Percentiles rank a stretch among this genome's conserved stretches.
Evolutionary conservation across 2,329 filamentous ascomycete genomes (phyloP).

Genomic region (Camptophora hylomeconis): DNA sequence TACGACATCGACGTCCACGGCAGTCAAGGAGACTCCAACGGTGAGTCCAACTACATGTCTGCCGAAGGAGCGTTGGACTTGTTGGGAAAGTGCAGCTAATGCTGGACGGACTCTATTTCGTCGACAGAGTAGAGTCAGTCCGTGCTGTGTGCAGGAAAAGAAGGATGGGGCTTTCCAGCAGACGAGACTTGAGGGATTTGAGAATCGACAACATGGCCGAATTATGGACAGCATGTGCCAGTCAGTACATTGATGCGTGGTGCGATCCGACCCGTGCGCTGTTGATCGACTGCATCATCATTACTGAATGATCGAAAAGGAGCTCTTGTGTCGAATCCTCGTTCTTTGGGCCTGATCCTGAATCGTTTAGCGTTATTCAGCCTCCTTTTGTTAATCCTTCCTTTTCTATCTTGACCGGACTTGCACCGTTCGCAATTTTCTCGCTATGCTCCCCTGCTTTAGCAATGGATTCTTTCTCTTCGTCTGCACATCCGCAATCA

Average conservation of each 20-base stretch:
- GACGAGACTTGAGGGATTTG: constrained; percentile 7
- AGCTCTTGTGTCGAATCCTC: too few relatives aligned
- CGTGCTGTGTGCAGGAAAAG: constrained; percentile 8
- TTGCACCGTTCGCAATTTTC: constrained; percentile 8
- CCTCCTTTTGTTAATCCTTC: constrained; percentile 17
- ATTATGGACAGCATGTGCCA: neutral
- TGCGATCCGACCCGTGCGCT: neutral
- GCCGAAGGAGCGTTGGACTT: too few relatives aligned
- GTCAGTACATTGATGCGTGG: neutral
- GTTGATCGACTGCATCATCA: neutral
- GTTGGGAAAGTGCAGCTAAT: too few relatives aligned
- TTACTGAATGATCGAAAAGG: neutral
- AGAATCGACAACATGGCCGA: constrained; percentile 2
- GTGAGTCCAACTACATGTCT: too few relatives aligned
- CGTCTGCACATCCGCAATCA: constrained; percentile 51
- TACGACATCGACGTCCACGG: constrained; percentile 1
- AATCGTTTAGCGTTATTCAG: constrained; percentile 7
- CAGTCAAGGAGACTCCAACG: too few relatives aligned
- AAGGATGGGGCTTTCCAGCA: constrained; percentile 6
- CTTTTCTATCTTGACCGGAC: constrained; percentile 14
- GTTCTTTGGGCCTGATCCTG: constrained; percentile 2
- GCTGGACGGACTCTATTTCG: too few relatives aligned
- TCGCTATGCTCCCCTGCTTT: constrained; percentile 11
- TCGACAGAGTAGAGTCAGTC: constrained; percentile 3
- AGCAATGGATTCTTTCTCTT: constrained; percentile 27